Conservation (phyloP, 2,329 filamentous ascomycete species). For the Pseudocercospora musae region DNA sequence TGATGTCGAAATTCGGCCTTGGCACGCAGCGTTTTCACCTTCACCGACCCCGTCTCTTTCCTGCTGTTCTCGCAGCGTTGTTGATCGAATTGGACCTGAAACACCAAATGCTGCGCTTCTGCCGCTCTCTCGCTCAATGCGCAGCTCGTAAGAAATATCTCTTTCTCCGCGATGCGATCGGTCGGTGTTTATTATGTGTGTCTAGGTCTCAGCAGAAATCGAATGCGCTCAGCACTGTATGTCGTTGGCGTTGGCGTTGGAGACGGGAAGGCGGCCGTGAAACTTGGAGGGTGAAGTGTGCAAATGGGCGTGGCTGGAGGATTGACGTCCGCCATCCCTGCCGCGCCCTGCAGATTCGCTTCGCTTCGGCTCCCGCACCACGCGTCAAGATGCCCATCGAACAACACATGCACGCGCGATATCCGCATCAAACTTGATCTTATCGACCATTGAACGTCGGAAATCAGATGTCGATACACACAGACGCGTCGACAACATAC, state of each 20-base stretch:
- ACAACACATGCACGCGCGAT: slow-evolving; percentile 12
- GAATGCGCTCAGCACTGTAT: neutral
- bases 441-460: neutral
- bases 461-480: neutral
- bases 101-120: slow-evolving; percentile 1
- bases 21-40: neutral
- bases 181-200: neutral
- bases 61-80: neutral
- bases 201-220: neutral
- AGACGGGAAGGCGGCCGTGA: too few relatives aligned
- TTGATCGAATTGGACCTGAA: neutral
- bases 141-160: neutral
- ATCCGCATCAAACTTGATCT: neutral
- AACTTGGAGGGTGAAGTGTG: slow-evolving; percentile 7
- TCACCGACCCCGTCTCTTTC: neutral
- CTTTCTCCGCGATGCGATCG: neutral
- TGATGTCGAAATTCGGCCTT: neutral
- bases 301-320: neutral
- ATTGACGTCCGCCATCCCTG: neutral
- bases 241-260: neutral
- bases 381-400: neutral
- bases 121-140: neutral
- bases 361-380: neutral
- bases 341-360: neutral
- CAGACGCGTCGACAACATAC: slow-evolving; percentile 1